Base-by-base conservation (phyloP, 2,329 filamentous ascomycete genomes). In the Xylaria sp. region DNA sequence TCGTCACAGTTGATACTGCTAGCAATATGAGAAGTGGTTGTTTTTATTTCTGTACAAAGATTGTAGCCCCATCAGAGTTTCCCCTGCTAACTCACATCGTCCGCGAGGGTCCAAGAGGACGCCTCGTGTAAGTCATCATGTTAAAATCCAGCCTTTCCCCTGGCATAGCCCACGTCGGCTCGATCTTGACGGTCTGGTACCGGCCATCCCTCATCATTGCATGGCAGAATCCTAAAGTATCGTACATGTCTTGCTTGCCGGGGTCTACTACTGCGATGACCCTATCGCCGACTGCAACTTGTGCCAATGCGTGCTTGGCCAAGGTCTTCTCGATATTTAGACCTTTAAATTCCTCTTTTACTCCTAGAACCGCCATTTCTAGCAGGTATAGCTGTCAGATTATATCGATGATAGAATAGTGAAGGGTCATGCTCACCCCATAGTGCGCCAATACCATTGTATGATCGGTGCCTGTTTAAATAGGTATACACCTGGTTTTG, bases 251-350 rank as follows among this genome's bases (percentile, higher is more conserved):
- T 19, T 47, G 36, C 6, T 9, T 36, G 0, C 21, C n/a, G 6
- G 45, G 42, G 8, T 67, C 59, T 12, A 59, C 27, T 14, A 47
- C 47, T 8, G 61, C 17, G 30, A 63, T 36, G 12, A 69, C 51
- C 17, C 6, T 27, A 12, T 45, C 8, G 12, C 45, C 54, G 12
- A 1, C 2, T 9, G 59, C 54, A 24, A 69, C 50, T 3, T 34
- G 39, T 12, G 63, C 56, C 12, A 63, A 36, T 6, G 67, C 67
- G 27, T 57, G 39, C n/a, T 47, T 36, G 39, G 50, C 36, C 48
- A 67, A 27, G 24, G 42, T 60, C 47, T 42, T 63, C n/a, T 64
- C 60, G 19, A 69, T 67, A 12, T n/a, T 8, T 6, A 36, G 30
- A 27, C 30, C 48, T 64, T 55, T 48, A 17, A 63, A 64, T 3